Conservation (phyloP, 805 yeast genomes). For the Pichia phayaonensis region DNA sequence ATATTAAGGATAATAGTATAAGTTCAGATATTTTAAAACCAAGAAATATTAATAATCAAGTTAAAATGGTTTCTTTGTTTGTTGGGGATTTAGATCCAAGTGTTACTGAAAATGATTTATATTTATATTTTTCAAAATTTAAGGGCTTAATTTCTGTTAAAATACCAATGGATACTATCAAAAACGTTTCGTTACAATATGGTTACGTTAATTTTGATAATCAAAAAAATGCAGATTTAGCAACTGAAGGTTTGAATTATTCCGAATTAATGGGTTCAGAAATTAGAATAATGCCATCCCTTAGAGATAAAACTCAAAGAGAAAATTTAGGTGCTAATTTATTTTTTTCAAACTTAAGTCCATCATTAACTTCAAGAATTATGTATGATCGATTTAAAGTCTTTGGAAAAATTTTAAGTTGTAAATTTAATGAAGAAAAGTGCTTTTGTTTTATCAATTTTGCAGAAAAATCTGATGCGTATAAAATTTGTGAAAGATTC, state of each 20-base stretch:
- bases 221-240: constrained; percentile 44
- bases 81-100: constrained; percentile 54
- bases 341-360: constrained; percentile 39
- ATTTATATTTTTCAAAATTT: constrained; percentile 33
- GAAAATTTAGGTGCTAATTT: constrained; percentile 43
- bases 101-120: constrained; percentile 43
- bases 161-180: constrained; percentile 46
- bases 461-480: constrained; percentile 30
- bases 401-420: constrained; percentile 25
- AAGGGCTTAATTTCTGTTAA: constrained; percentile 50
- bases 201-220: constrained; percentile 61
- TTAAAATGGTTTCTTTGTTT: constrained; percentile 34
- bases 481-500: constrained; percentile 27
- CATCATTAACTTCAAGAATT: constrained; percentile 24
- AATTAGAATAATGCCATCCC: constrained; percentile 48
- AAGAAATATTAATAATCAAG: constrained; percentile 1
- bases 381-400: constrained; percentile 24
- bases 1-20: neutral
- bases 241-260: constrained; percentile 52
- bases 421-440: constrained; percentile 22
- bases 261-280: constrained; percentile 34
- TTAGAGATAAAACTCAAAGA: constrained; percentile 35
- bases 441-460: constrained; percentile 35
- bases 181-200: constrained; percentile 58
- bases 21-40: neutral